Base-by-base conservation (phyloP, 2,329 filamentous ascomycete species). In the Cladosporium austrohemisphaericum region DNA sequence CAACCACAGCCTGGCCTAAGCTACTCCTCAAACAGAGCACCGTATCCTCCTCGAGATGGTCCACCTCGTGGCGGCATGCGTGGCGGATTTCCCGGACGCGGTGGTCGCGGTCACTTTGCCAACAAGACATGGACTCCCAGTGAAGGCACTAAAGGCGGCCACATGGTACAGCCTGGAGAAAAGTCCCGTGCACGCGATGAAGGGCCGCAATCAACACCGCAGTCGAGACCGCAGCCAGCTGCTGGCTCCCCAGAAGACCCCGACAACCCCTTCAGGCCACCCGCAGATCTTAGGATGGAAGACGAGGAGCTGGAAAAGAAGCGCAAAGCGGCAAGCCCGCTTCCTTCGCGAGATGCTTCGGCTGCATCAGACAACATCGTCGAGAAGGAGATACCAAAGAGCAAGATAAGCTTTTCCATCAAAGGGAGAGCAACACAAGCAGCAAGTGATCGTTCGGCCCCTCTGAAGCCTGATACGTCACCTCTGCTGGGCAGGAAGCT, bases 351-450 rank as follows among this genome's bases (percentile, higher is more conserved):
- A 32, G 47, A 50, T 18, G 2, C 16, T 2, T 19, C n/a, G 4
- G 22, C 20, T 28, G 14, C 22, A n/a, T n/a, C 22, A n/a, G 40
- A 22, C 8, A 78, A 79, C 50, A 72, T 79, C 31, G 69, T 50
- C 4, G 55, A 59, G 28, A 55, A 55, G 6, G 63, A 63, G 32
- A 55, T 51, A 19, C 54, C 57, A 14, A 68, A 65, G 52, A 61
- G 58, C 32, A 93, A 92, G 69, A 94, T 96, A 62, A 94, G 89
- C 65, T 97, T 97, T 66, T 89, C 90, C 1, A 89, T 97, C 68
- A 96, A 96, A 65, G 79, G 84, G 8, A 79, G 85, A 33, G 77
- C 61, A 13, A 60, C 55, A 51, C 84, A 84, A 57, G 71, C 76
- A 6, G 68, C 76, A 2, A 57, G 57, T 8, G 60, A 62, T 49